These are phyloP conservation scores for Phoma sp. DNA, from an alignment of 2,329 filamentous ascomycete genomes.

Conservation along the genomic window DNA sequence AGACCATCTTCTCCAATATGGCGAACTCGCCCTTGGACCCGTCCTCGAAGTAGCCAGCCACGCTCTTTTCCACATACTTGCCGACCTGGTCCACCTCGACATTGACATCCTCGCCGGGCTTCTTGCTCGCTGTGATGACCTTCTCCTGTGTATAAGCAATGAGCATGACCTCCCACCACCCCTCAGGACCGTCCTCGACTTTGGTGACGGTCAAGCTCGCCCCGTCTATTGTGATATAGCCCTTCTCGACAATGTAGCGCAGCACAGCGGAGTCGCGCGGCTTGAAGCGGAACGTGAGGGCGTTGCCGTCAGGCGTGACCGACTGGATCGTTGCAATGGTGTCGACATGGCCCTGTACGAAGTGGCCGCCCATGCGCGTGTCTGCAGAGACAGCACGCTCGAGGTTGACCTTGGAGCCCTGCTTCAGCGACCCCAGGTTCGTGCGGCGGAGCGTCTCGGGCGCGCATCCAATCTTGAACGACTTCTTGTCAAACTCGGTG, in stretches of 20 bases:
- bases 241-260: slow-evolving; percentile 93
- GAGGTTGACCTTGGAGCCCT: slow-evolving; percentile 79
- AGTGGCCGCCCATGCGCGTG: slow-evolving; percentile 97
- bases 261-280: slow-evolving; percentile 74
- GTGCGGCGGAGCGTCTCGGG: slow-evolving; percentile 96
- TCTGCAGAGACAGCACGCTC: slow-evolving; percentile 90
- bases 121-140: slow-evolving; percentile 81
- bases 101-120: slow-evolving; percentile 81
- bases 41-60: slow-evolving; percentile 76
- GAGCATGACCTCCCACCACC: slow-evolving; percentile 95
- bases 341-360: slow-evolving; percentile 97
- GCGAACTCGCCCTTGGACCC: slow-evolving; percentile 58
- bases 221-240: slow-evolving; percentile 91
- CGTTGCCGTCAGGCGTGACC: slow-evolving; percentile 83
- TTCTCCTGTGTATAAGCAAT: slow-evolving; percentile 96
- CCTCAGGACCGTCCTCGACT: slow-evolving; percentile 79
- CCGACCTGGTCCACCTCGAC: slow-evolving; percentile 90
- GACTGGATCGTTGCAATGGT: slow-evolving; percentile 78
- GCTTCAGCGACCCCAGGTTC: slow-evolving; percentile 78
- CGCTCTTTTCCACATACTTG: slow-evolving; percentile 89
- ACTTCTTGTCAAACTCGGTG: slow-evolving; percentile 67
- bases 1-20: slow-evolving; percentile 61
- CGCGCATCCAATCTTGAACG: slow-evolving; percentile 91
- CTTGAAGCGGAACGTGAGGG: slow-evolving; percentile 82
- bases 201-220: slow-evolving; percentile 91